Base-by-base conservation (phyloP, 2,329 filamentous ascomycete genomes). In the Verticillium alfalfae region DNA sequence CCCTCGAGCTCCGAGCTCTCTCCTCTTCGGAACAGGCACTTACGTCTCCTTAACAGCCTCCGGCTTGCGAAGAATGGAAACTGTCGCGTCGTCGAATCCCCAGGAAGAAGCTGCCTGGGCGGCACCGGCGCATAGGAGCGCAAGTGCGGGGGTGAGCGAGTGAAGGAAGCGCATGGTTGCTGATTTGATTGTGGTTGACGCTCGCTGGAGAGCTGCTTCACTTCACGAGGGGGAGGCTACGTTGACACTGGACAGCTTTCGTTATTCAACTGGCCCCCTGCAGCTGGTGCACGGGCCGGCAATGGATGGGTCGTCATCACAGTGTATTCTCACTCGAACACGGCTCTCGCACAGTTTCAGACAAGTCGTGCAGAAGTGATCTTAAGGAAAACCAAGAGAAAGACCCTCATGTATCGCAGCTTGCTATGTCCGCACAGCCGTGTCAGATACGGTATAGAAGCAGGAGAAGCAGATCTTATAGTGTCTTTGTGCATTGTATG, bases 81-180 rank as follows among this genome's bases (percentile, higher is more conserved):
- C 79, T 64, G 83, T 86, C 66, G 83, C 91, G 76, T 93, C 90
- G 66, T 89, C 84, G 69, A 93, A 93, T 61, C 82, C 82, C 91
- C 91, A 94, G 26, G 84, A 84, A 36, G 83, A 80, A 61, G 82
- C 80, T 38, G 84, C 84, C 66, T 79, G 78, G 60, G 77, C 81
- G 65, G 77, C 78, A 62, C 81, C 79, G 58, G 80, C 78, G 62
- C 83, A 78, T 64, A 82, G 74, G 54, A 86, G 73, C 66, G 80
- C 67, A 16, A 79, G 70, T 49, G 76, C 72, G 22, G 78, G 71
- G n/a, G 73, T 69, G 61, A 78, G 66, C 34, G 75, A 76, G 63
- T 69, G 68, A 59, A 77, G 70, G 67, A 81, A 71, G 65, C 76
- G 76, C 79, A 82, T 82, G 41, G 61, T 66, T 65, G 65, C 60